Evolutionary conservation across 1,284 basidiomycete genomes (phyloP).

Genomic region (Malassezia brasiliensis): DNA sequence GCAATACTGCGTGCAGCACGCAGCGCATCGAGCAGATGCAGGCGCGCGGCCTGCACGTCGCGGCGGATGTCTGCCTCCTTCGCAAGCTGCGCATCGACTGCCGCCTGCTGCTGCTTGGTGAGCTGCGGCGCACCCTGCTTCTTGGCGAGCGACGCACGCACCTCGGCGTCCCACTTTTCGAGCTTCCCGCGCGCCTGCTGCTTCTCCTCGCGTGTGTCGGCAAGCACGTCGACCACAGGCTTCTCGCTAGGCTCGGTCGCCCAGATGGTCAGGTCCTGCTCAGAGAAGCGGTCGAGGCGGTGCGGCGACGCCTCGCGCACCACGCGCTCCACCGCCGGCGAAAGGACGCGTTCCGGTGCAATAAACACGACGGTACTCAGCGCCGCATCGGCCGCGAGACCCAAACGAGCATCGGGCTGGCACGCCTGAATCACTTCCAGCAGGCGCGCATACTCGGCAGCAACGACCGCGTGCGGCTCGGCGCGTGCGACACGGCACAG

Average conservation of each 20-base stretch:
- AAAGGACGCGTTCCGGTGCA: constrained; percentile 32
- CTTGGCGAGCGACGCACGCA: constrained; percentile 43
- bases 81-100: constrained; percentile 38
- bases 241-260: constrained; percentile 27
- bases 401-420: constrained; percentile 20
- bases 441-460: constrained; percentile 24
- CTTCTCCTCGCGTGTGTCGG: constrained; percentile 17
- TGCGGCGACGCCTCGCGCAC: constrained; percentile 23
- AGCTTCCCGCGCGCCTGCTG: constrained; percentile 19
- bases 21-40: not conserved
- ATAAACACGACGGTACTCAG: constrained; percentile 33
- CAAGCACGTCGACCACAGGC: constrained; percentile 39
- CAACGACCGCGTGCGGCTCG: constrained; percentile 32
- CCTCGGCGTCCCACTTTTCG: constrained; percentile 46
- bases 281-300: constrained; percentile 23
- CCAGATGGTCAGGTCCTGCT: constrained; percentile 43
- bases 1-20: constrained; percentile 15
- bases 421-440: constrained; percentile 22
- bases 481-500: constrained; percentile 34
- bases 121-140: constrained; percentile 31
- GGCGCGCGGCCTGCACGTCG: constrained; percentile 26
- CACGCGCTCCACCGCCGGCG: constrained; percentile 27
- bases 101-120: constrained; percentile 38
- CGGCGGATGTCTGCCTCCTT: constrained; percentile 30
- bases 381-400: constrained; percentile 30